These are phyloP conservation scores for Quercus ilex DNA, from an alignment of 306 rosid genomes.

Conservation along the genomic window DNA sequence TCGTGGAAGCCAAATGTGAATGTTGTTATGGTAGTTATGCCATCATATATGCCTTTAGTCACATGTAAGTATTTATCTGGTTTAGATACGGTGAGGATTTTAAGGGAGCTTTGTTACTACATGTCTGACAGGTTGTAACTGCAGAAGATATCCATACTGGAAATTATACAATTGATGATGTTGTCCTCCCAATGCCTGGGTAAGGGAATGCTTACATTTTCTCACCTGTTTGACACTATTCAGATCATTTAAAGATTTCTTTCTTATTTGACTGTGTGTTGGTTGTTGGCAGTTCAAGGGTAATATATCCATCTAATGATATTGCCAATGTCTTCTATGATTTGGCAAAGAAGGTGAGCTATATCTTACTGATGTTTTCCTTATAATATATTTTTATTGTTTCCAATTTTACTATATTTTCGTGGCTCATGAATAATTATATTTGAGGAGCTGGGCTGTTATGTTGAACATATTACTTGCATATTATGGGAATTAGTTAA, in stretches of 20 bases:
- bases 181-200: constrained; percentile 98
- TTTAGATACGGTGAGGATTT: background rate
- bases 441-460: background rate
- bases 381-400: background rate
- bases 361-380: background rate
- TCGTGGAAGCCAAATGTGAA: background rate
- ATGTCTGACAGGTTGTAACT: constrained; percentile 57
- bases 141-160: constrained; percentile 62
- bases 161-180: constrained; percentile 68
- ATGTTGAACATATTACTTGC: background rate
- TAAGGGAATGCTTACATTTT: constrained; percentile 28
- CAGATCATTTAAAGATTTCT: background rate
- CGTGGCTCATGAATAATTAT: background rate
- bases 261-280: background rate
- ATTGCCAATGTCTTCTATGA: constrained; percentile 68
- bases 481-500: background rate
- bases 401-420: background rate
- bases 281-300: constrained; percentile 61
- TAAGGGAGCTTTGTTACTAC: constrained; percentile 9
- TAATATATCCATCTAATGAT: constrained; percentile 68
- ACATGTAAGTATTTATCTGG: background rate
- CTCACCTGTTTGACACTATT: constrained; percentile 8
- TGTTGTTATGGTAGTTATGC: background rate
- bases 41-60: background rate
- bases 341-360: constrained; percentile 68